phyloP scores from a whole-genome alignment of 192 early-diverging fungal genomes.

The Rhizophlyctis rosea region DNA sequence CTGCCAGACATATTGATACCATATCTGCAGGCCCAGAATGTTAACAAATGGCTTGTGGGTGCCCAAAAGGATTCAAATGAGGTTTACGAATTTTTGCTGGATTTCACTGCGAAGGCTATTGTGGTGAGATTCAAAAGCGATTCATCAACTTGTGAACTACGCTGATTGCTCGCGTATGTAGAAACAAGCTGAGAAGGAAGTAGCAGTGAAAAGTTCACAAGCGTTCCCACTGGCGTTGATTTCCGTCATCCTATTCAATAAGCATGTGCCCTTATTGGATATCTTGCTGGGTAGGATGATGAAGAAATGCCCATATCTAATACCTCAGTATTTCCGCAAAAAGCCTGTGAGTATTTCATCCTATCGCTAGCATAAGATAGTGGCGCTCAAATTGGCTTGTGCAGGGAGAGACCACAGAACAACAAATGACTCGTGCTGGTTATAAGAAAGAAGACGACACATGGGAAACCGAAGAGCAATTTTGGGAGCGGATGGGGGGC shows the following conservation, averaged over 20 bases:
- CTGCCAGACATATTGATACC: neutral
- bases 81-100: slow-evolving; percentile 32
- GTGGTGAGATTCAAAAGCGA: no score
- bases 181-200: slow-evolving; percentile 71
- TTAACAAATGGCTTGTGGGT: slow-evolving; percentile 18
- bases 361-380: neutral
- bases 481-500: slow-evolving; percentile 63
- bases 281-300: slow-evolving; percentile 62
- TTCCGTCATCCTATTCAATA: slow-evolving; percentile 51
- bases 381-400: slow-evolving; percentile 1
- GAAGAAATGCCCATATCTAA: slow-evolving; percentile 68
- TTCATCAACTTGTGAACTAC: slow-evolving; percentile 17
- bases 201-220: slow-evolving; percentile 50
- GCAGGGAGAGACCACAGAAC: slow-evolving; percentile 39
- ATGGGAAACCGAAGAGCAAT: slow-evolving; percentile 59
- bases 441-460: slow-evolving; percentile 39
- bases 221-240: slow-evolving; percentile 69
- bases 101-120: slow-evolving; percentile 53
- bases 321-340: slow-evolving; percentile 52
- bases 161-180: slow-evolving; percentile 12
- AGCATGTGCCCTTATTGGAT: slow-evolving; percentile 55
- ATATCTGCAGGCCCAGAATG: slow-evolving; percentile 4
- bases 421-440: slow-evolving; percentile 38
- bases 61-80: slow-evolving; percentile 8
- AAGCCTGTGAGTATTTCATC: neutral